Evolutionary conservation across 805 yeast genomes (phyloP).

Genomic region (Spencermartinsiella europaea): DNA sequence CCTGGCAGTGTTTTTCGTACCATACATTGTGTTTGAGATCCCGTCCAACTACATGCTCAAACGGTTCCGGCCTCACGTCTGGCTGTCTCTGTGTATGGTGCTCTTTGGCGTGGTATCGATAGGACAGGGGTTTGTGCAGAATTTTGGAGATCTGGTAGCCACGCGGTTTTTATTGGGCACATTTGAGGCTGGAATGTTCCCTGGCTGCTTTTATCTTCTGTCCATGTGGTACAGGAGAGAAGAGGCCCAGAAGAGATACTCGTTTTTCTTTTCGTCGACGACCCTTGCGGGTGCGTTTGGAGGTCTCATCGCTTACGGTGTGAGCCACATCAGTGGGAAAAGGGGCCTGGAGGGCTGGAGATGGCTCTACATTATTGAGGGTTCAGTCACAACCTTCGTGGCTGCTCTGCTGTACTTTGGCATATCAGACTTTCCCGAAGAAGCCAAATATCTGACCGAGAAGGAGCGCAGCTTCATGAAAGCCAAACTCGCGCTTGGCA

Average conservation of each 20-base stretch:
- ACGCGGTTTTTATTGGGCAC: slow-evolving; percentile 64
- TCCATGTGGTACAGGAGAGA: slow-evolving; percentile 58
- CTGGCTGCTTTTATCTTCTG: slow-evolving; percentile 66
- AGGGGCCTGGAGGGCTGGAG: slow-evolving; percentile 47
- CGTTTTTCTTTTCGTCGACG: slow-evolving; percentile 65
- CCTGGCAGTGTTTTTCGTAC: slow-evolving; percentile 66
- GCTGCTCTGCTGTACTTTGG: slow-evolving; percentile 40
- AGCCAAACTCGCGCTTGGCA: slow-evolving; percentile 54
- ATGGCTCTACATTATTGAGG: slow-evolving; percentile 53
- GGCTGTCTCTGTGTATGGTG: slow-evolving; percentile 56
- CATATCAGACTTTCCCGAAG: slow-evolving; percentile 70
- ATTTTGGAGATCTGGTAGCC: slow-evolving; percentile 53
- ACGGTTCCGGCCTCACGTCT: slow-evolving; percentile 54
- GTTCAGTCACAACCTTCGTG: slow-evolving; percentile 33
- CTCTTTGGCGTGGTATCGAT: slow-evolving; percentile 60
- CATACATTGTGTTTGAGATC: slow-evolving; percentile 59
- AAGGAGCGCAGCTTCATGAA: slow-evolving; percentile 53
- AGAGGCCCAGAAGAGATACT: slow-evolving; percentile 66
- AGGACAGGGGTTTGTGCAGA: slow-evolving; percentile 60
- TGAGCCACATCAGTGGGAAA: slow-evolving; percentile 47
- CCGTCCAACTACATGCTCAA: slow-evolving; percentile 60
- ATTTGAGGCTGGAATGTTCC: slow-evolving; percentile 68
- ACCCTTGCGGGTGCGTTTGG: slow-evolving; percentile 76
- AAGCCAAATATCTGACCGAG: slow-evolving; percentile 47
- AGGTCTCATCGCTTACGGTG: slow-evolving; percentile 64